Evolutionary conservation across 1,139 yeast genomes (phyloP).

Genomic region (Candida pseudoviswanathii): DNA sequence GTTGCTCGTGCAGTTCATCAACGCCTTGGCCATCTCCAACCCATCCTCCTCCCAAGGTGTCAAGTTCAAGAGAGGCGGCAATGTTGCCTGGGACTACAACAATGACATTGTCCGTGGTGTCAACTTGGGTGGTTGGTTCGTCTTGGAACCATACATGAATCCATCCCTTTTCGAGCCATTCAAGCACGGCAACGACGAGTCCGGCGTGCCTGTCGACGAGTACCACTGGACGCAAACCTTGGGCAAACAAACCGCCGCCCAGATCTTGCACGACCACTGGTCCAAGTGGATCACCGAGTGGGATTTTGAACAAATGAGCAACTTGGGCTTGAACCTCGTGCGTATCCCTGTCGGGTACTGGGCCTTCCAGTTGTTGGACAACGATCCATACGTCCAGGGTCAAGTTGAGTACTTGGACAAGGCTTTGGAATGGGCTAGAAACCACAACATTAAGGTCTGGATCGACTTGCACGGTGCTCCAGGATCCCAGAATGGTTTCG

Average conservation of each 20-base stretch:
- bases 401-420: constrained; percentile 71
- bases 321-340: constrained; percentile 78
- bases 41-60: not conserved
- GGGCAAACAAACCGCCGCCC: constrained; percentile 61
- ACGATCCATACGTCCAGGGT: constrained; percentile 90
- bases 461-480: constrained; percentile 94
- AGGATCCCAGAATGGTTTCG: constrained; percentile 97
- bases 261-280: constrained; percentile 73
- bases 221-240: constrained; percentile 64
- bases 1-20: constrained; percentile 4
- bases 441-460: constrained; percentile 74
- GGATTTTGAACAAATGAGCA: constrained; percentile 65
- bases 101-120: constrained; percentile 68
- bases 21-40: constrained; percentile 7
- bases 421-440: constrained; percentile 77
- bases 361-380: constrained; percentile 70
- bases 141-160: constrained; percentile 80
- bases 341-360: constrained; percentile 95
- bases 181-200: constrained; percentile 26
- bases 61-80: constrained; percentile 10
- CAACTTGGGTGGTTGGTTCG: constrained; percentile 92
- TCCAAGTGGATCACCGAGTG: constrained; percentile 70
- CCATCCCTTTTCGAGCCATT: constrained; percentile 72
- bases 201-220: constrained; percentile 79
- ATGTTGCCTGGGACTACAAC: constrained; percentile 46